Evolutionary conservation across 495 filamentous ascomycete species (phyloP).

Genomic region (Aspergillus panamensis): DNA sequence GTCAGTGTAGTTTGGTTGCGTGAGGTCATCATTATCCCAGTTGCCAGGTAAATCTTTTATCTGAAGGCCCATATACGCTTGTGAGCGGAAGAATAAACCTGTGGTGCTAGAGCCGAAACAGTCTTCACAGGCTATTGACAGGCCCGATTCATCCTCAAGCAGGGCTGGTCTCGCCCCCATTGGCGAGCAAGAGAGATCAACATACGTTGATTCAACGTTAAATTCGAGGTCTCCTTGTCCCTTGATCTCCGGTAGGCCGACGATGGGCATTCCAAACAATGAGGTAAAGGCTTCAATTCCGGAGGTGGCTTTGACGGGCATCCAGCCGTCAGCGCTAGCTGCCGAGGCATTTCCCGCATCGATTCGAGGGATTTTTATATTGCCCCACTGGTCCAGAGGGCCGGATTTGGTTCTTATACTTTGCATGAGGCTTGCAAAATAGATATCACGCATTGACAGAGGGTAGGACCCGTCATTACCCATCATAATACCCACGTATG

Average conservation of each 20-base stretch:
- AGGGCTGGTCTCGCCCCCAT: background rate
- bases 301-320: conserved; percentile 2
- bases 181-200: conserved; percentile 8
- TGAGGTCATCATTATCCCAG: background rate
- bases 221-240: conserved; percentile 11
- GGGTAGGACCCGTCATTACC: conserved; percentile 11
- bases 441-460: conserved; percentile 18
- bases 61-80: conserved; percentile 9
- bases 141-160: background rate
- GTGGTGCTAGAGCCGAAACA: background rate
- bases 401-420: conserved; percentile 9
- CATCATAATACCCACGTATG: conserved; percentile 3
- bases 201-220: conserved; percentile 15
- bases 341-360: conserved; percentile 5
- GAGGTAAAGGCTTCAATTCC: conserved; percentile 11
- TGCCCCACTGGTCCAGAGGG: conserved; percentile 17
- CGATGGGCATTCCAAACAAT: conserved; percentile 14
- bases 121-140: conserved; percentile 6
- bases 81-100: background rate
- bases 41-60: background rate
- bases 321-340: conserved; percentile 13
- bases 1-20: background rate
- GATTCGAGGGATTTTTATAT: conserved; percentile 18
- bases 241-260: conserved; percentile 1
- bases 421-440: conserved; percentile 18